Evolutionary conservation across 2,329 filamentous ascomycete species (phyloP).

Genomic region (Aspergillus vadensis): DNA sequence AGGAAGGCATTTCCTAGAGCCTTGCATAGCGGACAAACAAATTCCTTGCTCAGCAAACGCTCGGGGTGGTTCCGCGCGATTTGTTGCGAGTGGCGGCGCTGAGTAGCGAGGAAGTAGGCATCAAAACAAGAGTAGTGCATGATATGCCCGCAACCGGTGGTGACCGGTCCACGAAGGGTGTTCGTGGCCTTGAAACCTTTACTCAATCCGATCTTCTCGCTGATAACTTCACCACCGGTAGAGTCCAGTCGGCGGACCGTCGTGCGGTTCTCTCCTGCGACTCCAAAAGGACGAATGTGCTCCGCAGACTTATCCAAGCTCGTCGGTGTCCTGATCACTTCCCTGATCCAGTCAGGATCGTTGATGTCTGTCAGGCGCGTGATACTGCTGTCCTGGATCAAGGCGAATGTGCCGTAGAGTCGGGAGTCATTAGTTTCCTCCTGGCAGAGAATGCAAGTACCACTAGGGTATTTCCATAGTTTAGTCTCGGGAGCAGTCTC

Average conservation of each 20-base stretch:
- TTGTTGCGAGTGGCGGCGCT: conserved; percentile 82
- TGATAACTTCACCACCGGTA: conserved; percentile 68
- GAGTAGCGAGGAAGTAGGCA: conserved; percentile 80
- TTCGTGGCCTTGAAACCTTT: conserved; percentile 79
- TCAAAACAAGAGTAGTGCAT: conserved; percentile 99
- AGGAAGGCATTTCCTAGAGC: conserved; percentile 93
- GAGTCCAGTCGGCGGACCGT: conserved; percentile 74
- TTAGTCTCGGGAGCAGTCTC: conserved; percentile 64
- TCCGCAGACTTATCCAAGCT: conserved; percentile 87
- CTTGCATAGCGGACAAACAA: conserved; percentile 95
- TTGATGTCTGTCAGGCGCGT: conserved; percentile 82
- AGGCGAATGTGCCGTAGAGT: conserved; percentile 89
- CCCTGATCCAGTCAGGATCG: conserved; percentile 79
- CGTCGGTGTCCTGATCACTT: conserved; percentile 74
- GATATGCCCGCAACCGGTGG: conserved; percentile 92
- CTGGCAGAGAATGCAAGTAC: conserved; percentile 94
- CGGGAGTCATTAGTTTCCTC: conserved; percentile 89
- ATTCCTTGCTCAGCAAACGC: conserved; percentile 75
- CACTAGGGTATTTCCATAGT: conserved; percentile 85
- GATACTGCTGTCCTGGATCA: conserved; percentile 82
- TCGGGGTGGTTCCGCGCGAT: conserved; percentile 95
- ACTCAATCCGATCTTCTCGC: conserved; percentile 79
- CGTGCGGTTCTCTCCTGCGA: conserved; percentile 82
- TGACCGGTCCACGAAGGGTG: conserved; percentile 73
- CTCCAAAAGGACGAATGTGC: conserved; percentile 80